Conservation (phyloP, 371 early-diverging fungal species). For the Syncephalastrum racemosum region DNA sequence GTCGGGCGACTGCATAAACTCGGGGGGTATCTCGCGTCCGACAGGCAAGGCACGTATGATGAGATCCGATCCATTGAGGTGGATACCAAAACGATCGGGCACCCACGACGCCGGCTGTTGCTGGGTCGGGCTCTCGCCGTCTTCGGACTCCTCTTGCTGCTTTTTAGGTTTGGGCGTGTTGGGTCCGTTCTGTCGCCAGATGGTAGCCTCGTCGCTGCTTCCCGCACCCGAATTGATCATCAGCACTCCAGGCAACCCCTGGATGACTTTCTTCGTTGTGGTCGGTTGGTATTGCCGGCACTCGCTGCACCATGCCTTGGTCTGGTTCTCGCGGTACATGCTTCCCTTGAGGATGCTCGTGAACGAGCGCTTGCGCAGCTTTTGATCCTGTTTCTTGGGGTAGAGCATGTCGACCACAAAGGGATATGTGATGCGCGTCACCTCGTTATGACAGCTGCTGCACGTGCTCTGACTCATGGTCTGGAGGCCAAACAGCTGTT, state of each 20-base stretch:
- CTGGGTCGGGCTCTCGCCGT: slow-evolving; percentile 14
- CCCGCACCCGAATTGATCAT: slow-evolving; percentile 69
- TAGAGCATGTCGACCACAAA: slow-evolving; percentile 84
- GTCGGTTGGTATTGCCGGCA: slow-evolving; percentile 77
- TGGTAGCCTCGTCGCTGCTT: slow-evolving; percentile 52
- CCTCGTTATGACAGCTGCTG: slow-evolving; percentile 58
- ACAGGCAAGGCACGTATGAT: slow-evolving; percentile 41
- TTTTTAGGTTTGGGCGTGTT: slow-evolving; percentile 21
- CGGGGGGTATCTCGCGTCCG: slow-evolving; percentile 45
- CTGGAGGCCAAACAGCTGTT: slow-evolving; percentile 73
- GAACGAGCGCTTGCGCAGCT: slow-evolving; percentile 50
- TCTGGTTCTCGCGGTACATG: slow-evolving; percentile 68
- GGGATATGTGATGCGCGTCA: slow-evolving; percentile 62
- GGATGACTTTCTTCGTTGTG: slow-evolving; percentile 61
- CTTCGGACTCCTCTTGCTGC: slow-evolving; percentile 2
- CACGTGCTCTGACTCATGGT: slow-evolving; percentile 66
- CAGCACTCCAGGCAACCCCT: slow-evolving; percentile 63
- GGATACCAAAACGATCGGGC: slow-evolving; percentile 58
- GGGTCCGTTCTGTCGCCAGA: slow-evolving; percentile 55
- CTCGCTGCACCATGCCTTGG: slow-evolving; percentile 78
- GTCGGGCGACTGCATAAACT: slow-evolving; percentile 37
- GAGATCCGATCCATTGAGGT: slow-evolving; percentile 45
- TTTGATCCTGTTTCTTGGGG: slow-evolving; percentile 50
- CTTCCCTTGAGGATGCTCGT: slow-evolving; percentile 64
- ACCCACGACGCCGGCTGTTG: slow-evolving; percentile 36